Evolutionary conservation across 1,139 yeast genomes (phyloP), one percentile per base, ranked within the genome.

Genomic region (Blastobotrys arbuscula): DNA sequence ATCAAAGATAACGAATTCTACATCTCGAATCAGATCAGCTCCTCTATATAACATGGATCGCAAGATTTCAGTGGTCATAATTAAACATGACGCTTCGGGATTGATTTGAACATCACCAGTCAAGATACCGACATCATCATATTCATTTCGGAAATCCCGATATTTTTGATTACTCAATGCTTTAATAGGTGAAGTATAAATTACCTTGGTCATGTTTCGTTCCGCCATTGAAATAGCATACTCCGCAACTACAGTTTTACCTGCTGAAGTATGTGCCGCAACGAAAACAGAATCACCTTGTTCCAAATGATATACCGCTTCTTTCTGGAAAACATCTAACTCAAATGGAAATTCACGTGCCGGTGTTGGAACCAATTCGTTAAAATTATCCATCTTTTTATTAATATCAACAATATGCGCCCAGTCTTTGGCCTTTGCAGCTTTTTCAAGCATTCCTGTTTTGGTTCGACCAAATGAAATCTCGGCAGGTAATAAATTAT

Each of bases 31-130:
- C 47, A 92, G 73, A 67, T 92, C 98, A 0, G 97, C 95, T 48
- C 98, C 99, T 62, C 96, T 76, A 63, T 92, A 92, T 42, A 92
- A 76, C 99, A 92, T 92, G 12, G 95, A 84, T 61, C 99, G 75
- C 56, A 92, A 74, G 70, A 92, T 89, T 67, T 92, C 99, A 0
- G 99, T 92, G 1, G 99, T 92, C 99, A 92, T 92, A 51, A 92
- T 92, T 57, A 92, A 73, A 67, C 98, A 94, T 55, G 89, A 85
- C 0, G 97, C 98, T 54, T 92, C 97, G 0, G 98, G 95, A 60
- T 94, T 94, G 53, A 94, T 90, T 56, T 92, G 96, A 24, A 94
- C 97, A 72, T 92, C 99, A 63, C 99, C 99, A 0, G 99, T 92
- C 67, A 92, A 84, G 51, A 92, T 76, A 28, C 99, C 99, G 34